These are phyloP conservation scores for Fusarium annulatum DNA, from an alignment of 2,329 filamentous ascomycete genomes.

Conservation along the genomic window DNA sequence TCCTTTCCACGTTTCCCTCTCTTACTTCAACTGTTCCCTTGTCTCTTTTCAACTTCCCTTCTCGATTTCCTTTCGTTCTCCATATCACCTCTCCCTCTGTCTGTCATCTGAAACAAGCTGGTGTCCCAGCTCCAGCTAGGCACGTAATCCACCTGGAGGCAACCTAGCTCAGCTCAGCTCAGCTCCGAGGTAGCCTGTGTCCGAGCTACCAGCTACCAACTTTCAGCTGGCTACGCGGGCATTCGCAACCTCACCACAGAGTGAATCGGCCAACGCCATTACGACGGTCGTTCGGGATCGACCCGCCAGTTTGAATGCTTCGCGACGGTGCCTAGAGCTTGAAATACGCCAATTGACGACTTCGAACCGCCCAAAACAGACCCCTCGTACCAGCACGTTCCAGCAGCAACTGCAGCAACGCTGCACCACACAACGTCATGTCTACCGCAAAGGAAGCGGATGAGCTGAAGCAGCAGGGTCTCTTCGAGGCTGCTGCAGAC, in stretches of 20 bases:
- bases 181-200: constrained; percentile 11
- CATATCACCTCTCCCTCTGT: constrained; percentile 22
- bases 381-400: constrained; percentile 17
- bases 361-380: constrained; percentile 6
- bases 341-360: constrained; percentile 40
- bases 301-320: constrained; percentile 34
- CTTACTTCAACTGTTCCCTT: constrained; percentile 19
- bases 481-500: constrained; percentile 79
- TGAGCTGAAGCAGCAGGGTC: constrained; percentile 86
- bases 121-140: constrained; percentile 9
- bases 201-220: constrained; percentile 11
- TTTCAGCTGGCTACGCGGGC: constrained; percentile 13
- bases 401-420: constrained; percentile 26
- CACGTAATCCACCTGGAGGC: constrained; percentile 9
- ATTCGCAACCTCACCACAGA: constrained; percentile 23
- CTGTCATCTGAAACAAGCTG: constrained; percentile 14
- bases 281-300: constrained; percentile 21
- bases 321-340: constrained; percentile 20
- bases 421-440: constrained; percentile 44
- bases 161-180: background rate
- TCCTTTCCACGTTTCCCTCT: background rate
- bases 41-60: constrained; percentile 32
- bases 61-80: constrained; percentile 15
- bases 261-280: constrained; percentile 8
- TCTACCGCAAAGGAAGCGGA: constrained; percentile 49